Conservation (phyloP, 1,284 basidiomycete species). For the Paramarasmius palmivorus region DNA sequence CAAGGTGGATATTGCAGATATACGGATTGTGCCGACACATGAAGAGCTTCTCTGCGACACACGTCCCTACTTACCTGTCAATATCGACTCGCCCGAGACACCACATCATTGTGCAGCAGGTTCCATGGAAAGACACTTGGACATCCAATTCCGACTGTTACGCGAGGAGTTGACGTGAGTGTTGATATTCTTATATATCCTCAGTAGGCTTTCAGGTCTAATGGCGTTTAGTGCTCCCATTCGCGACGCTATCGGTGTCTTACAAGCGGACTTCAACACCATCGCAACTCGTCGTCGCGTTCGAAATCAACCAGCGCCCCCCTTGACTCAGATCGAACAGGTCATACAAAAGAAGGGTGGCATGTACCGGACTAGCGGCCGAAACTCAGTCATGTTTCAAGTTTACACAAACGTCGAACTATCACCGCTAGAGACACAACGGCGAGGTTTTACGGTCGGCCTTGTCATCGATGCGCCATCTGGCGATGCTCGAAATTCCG, state of each 20-base stretch:
- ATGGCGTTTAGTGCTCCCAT: slow-evolving; percentile 46
- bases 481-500: slow-evolving; percentile 45
- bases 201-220: not conserved
- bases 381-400: slow-evolving; percentile 53
- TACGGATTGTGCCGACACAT: slow-evolving; percentile 64
- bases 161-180: slow-evolving; percentile 68
- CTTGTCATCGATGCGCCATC: slow-evolving; percentile 51
- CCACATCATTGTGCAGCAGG: slow-evolving; percentile 57
- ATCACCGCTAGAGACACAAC: slow-evolving; percentile 39
- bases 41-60: slow-evolving; percentile 50
- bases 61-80: slow-evolving; percentile 58
- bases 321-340: slow-evolving; percentile 29
- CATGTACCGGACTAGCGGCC: slow-evolving; percentile 40
- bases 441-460: slow-evolving; percentile 47
- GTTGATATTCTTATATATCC: not conserved
- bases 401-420: slow-evolving; percentile 54
- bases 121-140: slow-evolving; percentile 63
- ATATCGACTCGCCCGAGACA: slow-evolving; percentile 43
- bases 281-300: slow-evolving; percentile 4
- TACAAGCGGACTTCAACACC: slow-evolving; percentile 41
- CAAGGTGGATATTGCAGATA: slow-evolving; percentile 49
- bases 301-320: slow-evolving; percentile 11
- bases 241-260: slow-evolving; percentile 45
- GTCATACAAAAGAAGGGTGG: slow-evolving; percentile 45
- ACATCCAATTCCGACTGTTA: slow-evolving; percentile 70